Percentiles rank a stretch among this genome's conserved stretches.
Conservation (phyloP, 1,284 basidiomycete genomes). For the Puccinia triticina region DNA sequence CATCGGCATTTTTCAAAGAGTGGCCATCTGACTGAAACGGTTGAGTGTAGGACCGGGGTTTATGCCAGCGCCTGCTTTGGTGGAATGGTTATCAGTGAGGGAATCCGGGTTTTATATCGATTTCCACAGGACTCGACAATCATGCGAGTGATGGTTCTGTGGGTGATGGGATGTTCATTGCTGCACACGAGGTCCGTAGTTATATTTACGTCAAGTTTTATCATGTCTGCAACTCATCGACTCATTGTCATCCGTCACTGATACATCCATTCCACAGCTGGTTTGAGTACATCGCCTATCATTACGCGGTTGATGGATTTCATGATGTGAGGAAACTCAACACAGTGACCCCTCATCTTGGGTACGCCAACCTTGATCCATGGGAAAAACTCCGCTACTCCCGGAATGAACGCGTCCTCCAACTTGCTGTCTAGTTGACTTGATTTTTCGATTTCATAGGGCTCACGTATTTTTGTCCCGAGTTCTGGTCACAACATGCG, state of each 20-base stretch:
- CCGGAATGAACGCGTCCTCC: background rate
- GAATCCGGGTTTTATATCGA: conserved; percentile 46
- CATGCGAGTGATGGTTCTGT: conserved; percentile 4
- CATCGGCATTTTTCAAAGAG: background rate
- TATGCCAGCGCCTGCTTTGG: conserved; percentile 45
- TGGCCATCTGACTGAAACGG: background rate
- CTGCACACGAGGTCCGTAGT: conserved; percentile 31
- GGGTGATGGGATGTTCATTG: conserved; percentile 29
- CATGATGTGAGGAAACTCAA: conserved; percentile 14
- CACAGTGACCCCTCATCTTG: conserved; percentile 26
- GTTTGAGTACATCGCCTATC: conserved; percentile 44
- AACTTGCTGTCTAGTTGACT: background rate
- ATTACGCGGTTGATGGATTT: conserved; percentile 41
- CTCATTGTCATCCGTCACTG: background rate
- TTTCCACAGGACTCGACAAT: conserved; percentile 40
- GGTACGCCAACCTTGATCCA: conserved; percentile 4
- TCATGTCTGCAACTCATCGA: background rate
- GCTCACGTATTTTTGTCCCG: conserved; percentile 27
- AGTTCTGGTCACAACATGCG: conserved; percentile 32
- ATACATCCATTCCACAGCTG: background rate
- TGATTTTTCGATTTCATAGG: background rate
- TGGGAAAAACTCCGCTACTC: background rate
- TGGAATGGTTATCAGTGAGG: conserved; percentile 47
- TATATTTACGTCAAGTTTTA: background rate
- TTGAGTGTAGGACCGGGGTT: conserved; percentile 19